These are phyloP conservation scores for Aspergillus texensis DNA, from an alignment of 2,329 filamentous ascomycete genomes.

Conservation along the genomic window DNA sequence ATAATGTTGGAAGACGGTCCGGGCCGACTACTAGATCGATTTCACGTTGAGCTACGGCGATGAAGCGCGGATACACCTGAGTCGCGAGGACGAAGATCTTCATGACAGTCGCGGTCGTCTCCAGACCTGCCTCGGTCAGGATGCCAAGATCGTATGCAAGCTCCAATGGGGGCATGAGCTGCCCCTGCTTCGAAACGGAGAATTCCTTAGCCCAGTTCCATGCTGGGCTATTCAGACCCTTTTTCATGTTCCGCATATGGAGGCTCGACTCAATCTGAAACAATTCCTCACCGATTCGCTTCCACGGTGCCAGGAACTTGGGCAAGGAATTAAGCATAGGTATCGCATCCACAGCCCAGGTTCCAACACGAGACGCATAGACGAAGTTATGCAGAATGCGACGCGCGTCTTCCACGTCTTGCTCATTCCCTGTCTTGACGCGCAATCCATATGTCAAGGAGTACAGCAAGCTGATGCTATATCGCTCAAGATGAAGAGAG, in stretches of 20 bases:
- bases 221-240: conserved; percentile 10
- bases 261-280: conserved; percentile 23
- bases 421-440: conserved; percentile 43
- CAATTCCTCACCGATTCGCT: conserved; percentile 27
- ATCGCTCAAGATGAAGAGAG: conserved; percentile 51
- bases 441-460: conserved; percentile 55
- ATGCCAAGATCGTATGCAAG: conserved; percentile 50
- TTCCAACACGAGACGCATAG: conserved; percentile 48
- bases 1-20: conserved; percentile 32
- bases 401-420: conserved; percentile 49
- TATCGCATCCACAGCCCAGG: conserved; percentile 47
- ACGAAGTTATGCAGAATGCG: conserved; percentile 53
- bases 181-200: conserved; percentile 39
- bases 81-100: conserved; percentile 52
- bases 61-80: conserved; percentile 45
- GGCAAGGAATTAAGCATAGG: conserved; percentile 49
- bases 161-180: conserved; percentile 44
- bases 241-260: conserved; percentile 22
- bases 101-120: conserved; percentile 51
- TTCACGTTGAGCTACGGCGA: conserved; percentile 43
- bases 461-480: conserved; percentile 53
- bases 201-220: conserved; percentile 34
- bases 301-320: conserved; percentile 38
- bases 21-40: conserved; percentile 38
- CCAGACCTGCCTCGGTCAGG: conserved; percentile 52